Conservation (phyloP, 2,329 filamentous ascomycete genomes). For the Aplosporella prunicola region DNA sequence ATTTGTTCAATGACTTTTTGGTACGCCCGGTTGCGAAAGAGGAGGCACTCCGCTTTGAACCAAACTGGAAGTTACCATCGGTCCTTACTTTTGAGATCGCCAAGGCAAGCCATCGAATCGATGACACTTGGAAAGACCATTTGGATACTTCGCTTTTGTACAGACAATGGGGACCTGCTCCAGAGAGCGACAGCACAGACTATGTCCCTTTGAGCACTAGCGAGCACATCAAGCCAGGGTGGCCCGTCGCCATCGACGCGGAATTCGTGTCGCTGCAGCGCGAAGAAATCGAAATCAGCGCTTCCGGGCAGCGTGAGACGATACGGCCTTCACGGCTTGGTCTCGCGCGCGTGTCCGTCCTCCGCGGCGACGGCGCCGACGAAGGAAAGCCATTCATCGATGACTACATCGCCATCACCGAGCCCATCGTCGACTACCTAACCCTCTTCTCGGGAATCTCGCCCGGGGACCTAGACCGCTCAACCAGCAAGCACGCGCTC, state of each 20-base stretch:
- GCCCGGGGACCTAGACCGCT: constrained; percentile 71
- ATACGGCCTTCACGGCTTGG: constrained; percentile 86
- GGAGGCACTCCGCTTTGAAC: constrained; percentile 82
- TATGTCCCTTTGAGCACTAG: constrained; percentile 50
- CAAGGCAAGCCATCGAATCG: constrained; percentile 68
- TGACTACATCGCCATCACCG: constrained; percentile 87
- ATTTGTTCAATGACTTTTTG: constrained; percentile 94
- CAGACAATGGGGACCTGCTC: constrained; percentile 50
- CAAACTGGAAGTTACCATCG: constrained; percentile 85
- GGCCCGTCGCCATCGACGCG: constrained; percentile 82
- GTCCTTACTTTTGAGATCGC: constrained; percentile 82
- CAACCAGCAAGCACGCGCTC: constrained; percentile 69
- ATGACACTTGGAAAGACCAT: constrained; percentile 74
- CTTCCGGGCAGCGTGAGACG: constrained; percentile 83
- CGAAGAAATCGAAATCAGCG: constrained; percentile 92
- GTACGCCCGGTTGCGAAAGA: constrained; percentile 70
- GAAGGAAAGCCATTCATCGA: constrained; percentile 89
- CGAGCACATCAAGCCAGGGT: constrained; percentile 62
- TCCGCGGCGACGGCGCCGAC: constrained; percentile 66
- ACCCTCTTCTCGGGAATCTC: constrained; percentile 91
- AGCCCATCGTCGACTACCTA: constrained; percentile 89
- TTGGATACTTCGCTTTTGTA: constrained; percentile 82
- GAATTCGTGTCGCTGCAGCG: constrained; percentile 92
- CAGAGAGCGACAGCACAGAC: constrained; percentile 38
- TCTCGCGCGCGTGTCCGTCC: constrained; percentile 83